A percentile compares a stretch with the other conserved stretches of the same genome.
These are phyloP conservation scores for Saprolegnia parasitica DNA, from an alignment of 352 stramenopile genomes.

Conservation along the genomic window DNA sequence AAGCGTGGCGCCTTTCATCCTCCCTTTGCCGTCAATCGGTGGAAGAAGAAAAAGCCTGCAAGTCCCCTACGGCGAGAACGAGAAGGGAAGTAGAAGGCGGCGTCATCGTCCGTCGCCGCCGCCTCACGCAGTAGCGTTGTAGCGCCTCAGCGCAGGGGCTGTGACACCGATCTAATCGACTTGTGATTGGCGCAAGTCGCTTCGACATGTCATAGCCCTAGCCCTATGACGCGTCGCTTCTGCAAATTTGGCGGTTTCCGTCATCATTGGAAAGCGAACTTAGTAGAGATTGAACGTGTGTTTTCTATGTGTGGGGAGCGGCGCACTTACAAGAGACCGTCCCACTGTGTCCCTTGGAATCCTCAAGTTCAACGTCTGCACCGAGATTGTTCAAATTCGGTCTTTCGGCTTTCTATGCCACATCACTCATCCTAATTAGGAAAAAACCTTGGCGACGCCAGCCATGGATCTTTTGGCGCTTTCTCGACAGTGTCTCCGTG, in stretches of 20 bases:
- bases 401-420: not conserved
- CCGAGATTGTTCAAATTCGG: no score
- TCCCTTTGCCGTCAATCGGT: not conserved
- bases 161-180: not conserved
- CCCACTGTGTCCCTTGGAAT: conserved; percentile 21
- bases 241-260: not conserved
- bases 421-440: not conserved
- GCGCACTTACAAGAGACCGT: not conserved
- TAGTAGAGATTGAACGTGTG: not conserved
- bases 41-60: no score
- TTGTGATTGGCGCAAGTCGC: not conserved
- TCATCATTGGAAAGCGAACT: conserved; percentile 1
- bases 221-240: not conserved
- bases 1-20: not conserved
- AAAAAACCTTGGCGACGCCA: not conserved
- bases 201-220: not conserved
- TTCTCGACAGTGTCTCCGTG: not conserved
- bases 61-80: no score
- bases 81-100: no score
- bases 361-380: conserved; percentile 8
- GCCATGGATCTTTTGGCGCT: not conserved
- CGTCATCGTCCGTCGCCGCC: no score
- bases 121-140: not conserved
- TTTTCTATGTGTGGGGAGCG: not conserved
- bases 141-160: conserved; percentile 9